Evolutionary conservation across 1,284 basidiomycete genomes (phyloP), one percentile per base, ranked within the genome.

Genomic region (Melanopsichium pennsylvanicum): DNA sequence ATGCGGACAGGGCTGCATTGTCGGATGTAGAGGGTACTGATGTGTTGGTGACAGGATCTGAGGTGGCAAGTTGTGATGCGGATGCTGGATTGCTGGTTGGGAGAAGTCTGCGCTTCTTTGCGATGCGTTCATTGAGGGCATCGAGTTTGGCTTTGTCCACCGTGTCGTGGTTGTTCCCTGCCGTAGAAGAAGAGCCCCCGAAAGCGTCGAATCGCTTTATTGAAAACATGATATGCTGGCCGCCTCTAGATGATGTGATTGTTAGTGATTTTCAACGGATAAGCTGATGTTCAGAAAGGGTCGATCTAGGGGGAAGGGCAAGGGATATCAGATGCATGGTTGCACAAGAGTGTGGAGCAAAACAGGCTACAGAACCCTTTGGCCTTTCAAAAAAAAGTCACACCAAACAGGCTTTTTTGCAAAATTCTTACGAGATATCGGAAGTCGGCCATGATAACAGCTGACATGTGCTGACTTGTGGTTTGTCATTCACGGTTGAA

Each of bases 121-220:
- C 27, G 40, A 71, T 71, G 29, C 59, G 54, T 33, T 66, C 58
- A 27, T 71, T 71, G 55, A 71, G 62, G 25, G 69, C 69, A 19
- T 66, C 58, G n/a, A 71, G 62, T 51, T 71, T 66, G 46, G 69
- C 58, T 3, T 43, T 29, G 13, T 47, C 51, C 3, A 54, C 49
- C 6, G 52, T 16, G 11, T 46, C 58, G 5, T 43, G 26, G 10
- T 52, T 45, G 16, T 21, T 23, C 1, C 37, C 51, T n/a, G 34
- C 37, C 19, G 42, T 21, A 25, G 27, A 36, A 2, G 49, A 39
- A 12, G 47, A 39, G 10, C 38, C 34, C 12, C 46, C 38, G 39
- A 50, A 57, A n/a, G 62, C 72, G 39, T 74, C 60, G 43, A 74
- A 74, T 23, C 72, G 51, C 44, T 69, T 74, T 46, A 74, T 48